A percentile compares a stretch with the other conserved stretches of the same genome.
These are phyloP conservation scores for Aureobasidium mangrovei DNA, from an alignment of 2,329 filamentous ascomycete species.

Conservation along the genomic window DNA sequence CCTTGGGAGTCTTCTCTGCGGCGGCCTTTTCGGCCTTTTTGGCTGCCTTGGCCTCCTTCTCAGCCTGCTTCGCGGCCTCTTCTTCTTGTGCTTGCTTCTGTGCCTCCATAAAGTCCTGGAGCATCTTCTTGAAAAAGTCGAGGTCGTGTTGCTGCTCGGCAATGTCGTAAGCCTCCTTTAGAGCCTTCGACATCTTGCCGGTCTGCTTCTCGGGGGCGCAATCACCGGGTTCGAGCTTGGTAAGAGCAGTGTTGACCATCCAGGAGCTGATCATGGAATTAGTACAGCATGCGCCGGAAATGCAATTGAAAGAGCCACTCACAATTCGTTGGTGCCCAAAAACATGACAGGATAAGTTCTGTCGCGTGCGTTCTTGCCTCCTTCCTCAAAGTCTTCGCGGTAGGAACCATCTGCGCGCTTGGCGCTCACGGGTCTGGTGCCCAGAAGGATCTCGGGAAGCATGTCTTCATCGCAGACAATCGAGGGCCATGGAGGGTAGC, in stretches of 20 bases:
- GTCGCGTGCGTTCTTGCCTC: slow-evolving; percentile 75
- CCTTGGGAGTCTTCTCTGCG: slow-evolving; percentile 30
- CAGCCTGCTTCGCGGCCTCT: slow-evolving; percentile 32
- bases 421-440: slow-evolving; percentile 73
- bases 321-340: slow-evolving; percentile 93
- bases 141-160: slow-evolving; percentile 71
- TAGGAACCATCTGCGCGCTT: slow-evolving; percentile 76
- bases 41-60: slow-evolving; percentile 30
- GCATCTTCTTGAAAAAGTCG: slow-evolving; percentile 72
- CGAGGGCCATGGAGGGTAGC: slow-evolving; percentile 87
- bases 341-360: slow-evolving; percentile 95
- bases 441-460: slow-evolving; percentile 70
- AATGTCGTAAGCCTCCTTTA: slow-evolving; percentile 70
- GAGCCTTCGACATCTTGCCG: slow-evolving; percentile 67
- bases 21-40: slow-evolving; percentile 35
- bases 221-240: slow-evolving; percentile 64
- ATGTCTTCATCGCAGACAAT: slow-evolving; percentile 93
- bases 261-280: slow-evolving; percentile 57
- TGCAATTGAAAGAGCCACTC: slow-evolving; percentile 38
- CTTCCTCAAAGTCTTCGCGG: slow-evolving; percentile 77
- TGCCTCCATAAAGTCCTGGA: slow-evolving; percentile 51
- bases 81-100: slow-evolving; percentile 42
- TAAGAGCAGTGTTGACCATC: slow-evolving; percentile 77
- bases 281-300: slow-evolving; percentile 3
- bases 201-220: slow-evolving; percentile 58